A percentile compares a stretch with the other conserved stretches of the same genome.
phyloP scores from a whole-genome alignment of 345 rosid genomes.

The Cardamine chenopodiifolia region DNA sequence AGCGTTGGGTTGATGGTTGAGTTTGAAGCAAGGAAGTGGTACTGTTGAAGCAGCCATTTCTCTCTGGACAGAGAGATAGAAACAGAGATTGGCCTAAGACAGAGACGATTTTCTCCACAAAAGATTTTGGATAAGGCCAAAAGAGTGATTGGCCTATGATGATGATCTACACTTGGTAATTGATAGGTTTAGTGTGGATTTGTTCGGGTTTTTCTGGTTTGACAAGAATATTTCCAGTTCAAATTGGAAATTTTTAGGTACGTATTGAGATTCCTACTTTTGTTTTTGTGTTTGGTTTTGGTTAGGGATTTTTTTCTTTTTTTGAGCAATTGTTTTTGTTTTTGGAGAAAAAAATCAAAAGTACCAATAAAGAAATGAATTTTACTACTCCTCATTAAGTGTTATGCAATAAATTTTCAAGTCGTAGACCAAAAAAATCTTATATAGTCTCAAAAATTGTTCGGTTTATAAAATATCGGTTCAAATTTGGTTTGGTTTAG shows the following conservation, averaged over 20 bases:
- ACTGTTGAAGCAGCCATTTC: conserved; percentile 38
- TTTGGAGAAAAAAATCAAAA: background rate
- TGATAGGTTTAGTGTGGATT: conserved; percentile 6
- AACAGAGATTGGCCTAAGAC: conserved; percentile 20
- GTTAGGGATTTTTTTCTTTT: too few species aligned
- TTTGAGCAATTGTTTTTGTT: background rate
- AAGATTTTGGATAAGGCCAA: conserved; percentile 41
- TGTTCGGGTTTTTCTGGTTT: background rate
- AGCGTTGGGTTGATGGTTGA: conserved; percentile 30
- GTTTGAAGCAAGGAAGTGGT: conserved; percentile 29
- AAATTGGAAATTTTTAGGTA: background rate
- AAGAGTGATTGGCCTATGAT: conserved; percentile 29
- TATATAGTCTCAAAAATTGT: background rate
- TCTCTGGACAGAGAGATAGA: conserved; percentile 18
- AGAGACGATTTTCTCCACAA: conserved; percentile 18
- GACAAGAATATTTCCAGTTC: background rate
- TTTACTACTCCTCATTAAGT: background rate
- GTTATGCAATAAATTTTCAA: background rate
- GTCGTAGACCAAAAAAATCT: background rate
- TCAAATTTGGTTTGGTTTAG: background rate
- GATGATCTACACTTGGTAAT: background rate
- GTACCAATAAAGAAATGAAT: background rate
- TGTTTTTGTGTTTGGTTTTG: background rate
- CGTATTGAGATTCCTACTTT: background rate
- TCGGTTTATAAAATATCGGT: background rate